Base-by-base conservation (phyloP, 2,329 filamentous ascomycete species). In the Cladophialophora psammophila region DNA sequence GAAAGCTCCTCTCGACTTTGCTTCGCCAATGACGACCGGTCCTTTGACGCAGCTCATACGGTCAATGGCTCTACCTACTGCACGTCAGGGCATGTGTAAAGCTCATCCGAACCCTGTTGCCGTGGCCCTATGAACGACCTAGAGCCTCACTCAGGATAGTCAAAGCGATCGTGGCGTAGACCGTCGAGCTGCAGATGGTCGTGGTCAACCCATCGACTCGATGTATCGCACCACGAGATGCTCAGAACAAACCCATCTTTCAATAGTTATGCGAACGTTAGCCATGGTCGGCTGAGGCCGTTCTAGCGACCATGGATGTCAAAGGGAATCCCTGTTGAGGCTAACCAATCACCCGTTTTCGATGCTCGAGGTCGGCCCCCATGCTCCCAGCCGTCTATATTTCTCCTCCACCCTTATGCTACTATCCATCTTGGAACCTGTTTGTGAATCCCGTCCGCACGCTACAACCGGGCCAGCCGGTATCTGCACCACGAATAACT, bases 331-430 rank as follows among this genome's bases (percentile, higher is more conserved):
- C 63, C 57, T 56, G 57, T 54, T 31, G 5, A 61, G 57, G 35
- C 63, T 36, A 57, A 36, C 63, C 63, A 65, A 65, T 65, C 35
- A 57, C 20, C 7, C 32, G n/a, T 34, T 31, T 35, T 40, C 18
- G 53, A 60, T 15, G 45, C 59, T 40, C 42, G 20, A 50, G 7
- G 18, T 18, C n/a, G 38, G 45, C 45, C 12, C n/a, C 60, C 50
- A 57, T 62, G 34, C 56, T 56, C 68, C 65, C 63, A 66, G 66
- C 68, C 63, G 60, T 65, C 45, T 60, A 60, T 65, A 69, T 66
- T 65, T 52, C n/a, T 48, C 36, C 36, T 53, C 32, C 58, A 55
- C n/a, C 52, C 48, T 32, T 50, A 38, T 56, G 52, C 52, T 35
- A 13, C 32, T 10, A 31, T 53, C 12, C 36, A 56, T 45, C n/a